Percentiles rank a stretch among this genome's conserved stretches.
These are phyloP conservation scores for Fragaria nilgerrensis DNA, from an alignment of 306 rosid genomes.

Conservation along the genomic window DNA sequence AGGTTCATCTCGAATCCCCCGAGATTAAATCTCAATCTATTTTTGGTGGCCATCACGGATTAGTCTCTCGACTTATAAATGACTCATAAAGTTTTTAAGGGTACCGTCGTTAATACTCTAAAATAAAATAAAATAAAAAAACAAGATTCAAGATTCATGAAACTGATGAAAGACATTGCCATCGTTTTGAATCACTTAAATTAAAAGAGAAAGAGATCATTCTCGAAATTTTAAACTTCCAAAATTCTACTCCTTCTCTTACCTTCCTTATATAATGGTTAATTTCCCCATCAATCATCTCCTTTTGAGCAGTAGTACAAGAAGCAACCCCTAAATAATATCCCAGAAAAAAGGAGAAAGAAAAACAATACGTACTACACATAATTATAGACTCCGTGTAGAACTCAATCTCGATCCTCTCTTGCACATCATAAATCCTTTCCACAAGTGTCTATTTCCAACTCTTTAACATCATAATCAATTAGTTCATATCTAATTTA, in stretches of 20 bases:
- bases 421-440: background rate
- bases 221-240: background rate
- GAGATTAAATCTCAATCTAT: too few relatives aligned
- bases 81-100: fast-evolving
- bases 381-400: background rate
- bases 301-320: background rate
- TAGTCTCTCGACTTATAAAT: fast-evolving
- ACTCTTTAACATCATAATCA: background rate
- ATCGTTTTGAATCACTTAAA: too few relatives aligned
- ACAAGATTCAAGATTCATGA: too few relatives aligned
- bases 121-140: fast-evolving
- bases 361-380: background rate
- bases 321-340: background rate
- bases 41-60: too few relatives aligned
- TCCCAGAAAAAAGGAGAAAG: background rate
- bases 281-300: background rate
- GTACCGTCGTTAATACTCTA: too few relatives aligned
- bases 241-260: background rate
- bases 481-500: background rate
- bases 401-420: background rate
- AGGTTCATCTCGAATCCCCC: too few relatives aligned
- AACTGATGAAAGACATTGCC: too few relatives aligned
- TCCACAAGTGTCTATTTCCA: background rate
- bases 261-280: background rate
- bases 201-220: background rate